phyloP scores from a whole-genome alignment of 2,329 filamentous ascomycete species.

The Fusarium irregulare region DNA sequence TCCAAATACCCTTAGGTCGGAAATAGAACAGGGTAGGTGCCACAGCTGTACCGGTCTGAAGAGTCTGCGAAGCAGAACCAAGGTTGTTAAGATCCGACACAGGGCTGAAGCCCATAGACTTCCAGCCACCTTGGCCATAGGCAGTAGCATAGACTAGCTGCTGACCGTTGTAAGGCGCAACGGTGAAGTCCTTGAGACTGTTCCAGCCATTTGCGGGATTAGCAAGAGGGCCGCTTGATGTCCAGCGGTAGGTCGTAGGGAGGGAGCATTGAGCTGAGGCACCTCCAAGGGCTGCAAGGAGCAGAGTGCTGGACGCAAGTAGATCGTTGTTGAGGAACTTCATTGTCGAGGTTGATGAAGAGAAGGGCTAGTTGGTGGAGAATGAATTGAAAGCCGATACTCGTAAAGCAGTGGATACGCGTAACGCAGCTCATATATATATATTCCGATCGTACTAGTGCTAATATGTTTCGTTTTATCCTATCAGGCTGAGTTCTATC shows the following conservation, averaged over 20 bases:
- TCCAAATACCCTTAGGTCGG: conserved; percentile 68
- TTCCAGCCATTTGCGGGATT: conserved; percentile 14
- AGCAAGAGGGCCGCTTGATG: conserved; percentile 13
- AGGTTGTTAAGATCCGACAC: conserved; percentile 66
- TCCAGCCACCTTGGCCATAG: conserved; percentile 57
- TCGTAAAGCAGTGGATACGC: not conserved
- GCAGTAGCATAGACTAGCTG: conserved; percentile 70
- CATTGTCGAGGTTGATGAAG: not conserved
- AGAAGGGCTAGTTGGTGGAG: not conserved
- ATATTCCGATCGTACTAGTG: not conserved
- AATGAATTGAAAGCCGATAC: not conserved
- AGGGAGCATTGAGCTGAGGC: conserved; percentile 17
- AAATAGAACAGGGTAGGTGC: conserved; percentile 74
- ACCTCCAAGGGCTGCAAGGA: not conserved
- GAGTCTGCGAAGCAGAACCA: conserved; percentile 62
- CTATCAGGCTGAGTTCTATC: not conserved
- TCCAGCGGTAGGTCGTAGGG: conserved; percentile 26
- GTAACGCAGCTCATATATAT: not conserved
- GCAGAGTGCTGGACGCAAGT: not conserved
- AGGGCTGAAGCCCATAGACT: conserved; percentile 68
- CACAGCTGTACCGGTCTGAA: conserved; percentile 62
- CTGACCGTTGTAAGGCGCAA: conserved; percentile 64
- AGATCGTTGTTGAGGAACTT: not conserved
- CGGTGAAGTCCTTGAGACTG: conserved; percentile 70
- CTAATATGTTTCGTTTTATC: too few species aligned